Evolutionary conservation across 441 rosid genomes (phyloP), one percentile per base, ranked within the genome.

Genomic region (Pelargonium australe): DNA sequence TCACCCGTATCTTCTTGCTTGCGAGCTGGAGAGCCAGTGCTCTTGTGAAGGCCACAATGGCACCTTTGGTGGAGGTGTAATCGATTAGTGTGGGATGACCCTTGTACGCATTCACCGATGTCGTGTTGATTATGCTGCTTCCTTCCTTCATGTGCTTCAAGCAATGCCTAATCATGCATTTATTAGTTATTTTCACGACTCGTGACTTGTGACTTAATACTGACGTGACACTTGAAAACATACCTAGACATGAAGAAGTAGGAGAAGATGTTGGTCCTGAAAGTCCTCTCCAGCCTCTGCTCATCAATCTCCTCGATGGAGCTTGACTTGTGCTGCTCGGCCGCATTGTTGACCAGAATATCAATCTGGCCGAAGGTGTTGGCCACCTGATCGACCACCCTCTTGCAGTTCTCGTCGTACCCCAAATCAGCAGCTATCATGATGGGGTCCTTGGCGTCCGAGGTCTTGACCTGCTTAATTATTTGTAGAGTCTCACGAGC

Each of bases 91-190:
- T 78, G 0, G 82, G 65, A 43, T 72, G 71, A 25, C 98, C 97
- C 67, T 68, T 71, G 80, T 89, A 92, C 7, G 94, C 97, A 43
- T 72, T 81, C 49, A 89, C 79, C 2, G 96, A 90, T n/a, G 91
- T 80, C 2, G 89, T 86, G 75, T 93, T 89, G 76, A 93, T 90
- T 60, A 90, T 86, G 11, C 82, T 57, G 37, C 97, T 74, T 0
- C 95, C 96, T 70, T 83, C 89, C 76, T 80, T 87, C 98, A 89
- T 89, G 78, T 90, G 92, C 87, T 82, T 86, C 82, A 89, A 47
- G 2, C 11, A 44, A 2, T 65, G 78, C 86, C 85, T 80, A 13
- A 67, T 16, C 70, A 45, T 55, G 1, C 1, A 20, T 20, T 20
- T 20, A 20, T 20, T 20, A 20, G 23, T 20, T 20, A 20, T 20